Base-by-base conservation (phyloP, 140 eudicot genomes). In the Stevia rebaudiana region DNA sequence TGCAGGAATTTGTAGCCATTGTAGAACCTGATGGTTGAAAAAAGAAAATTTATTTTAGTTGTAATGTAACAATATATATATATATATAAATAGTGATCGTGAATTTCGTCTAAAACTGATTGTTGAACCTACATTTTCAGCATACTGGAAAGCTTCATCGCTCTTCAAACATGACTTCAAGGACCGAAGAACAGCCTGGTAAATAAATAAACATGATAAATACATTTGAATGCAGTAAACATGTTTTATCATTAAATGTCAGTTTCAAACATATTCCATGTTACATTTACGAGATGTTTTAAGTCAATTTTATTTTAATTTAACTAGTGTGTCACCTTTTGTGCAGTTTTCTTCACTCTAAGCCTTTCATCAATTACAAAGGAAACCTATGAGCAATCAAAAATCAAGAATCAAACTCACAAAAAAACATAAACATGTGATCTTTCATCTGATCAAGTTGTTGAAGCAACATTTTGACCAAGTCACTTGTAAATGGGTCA, bases 301-400 rank as follows among this genome's bases (percentile, higher is more conserved):
- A 66, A 13, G 69, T 24, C 71, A 22, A 15, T 46, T 70, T 24
- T 28, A 58, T 3, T 7, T 7, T 19, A 39, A 70, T 59, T 60
- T 41, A 72, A 63, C 24, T 71, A 4, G 7, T 17, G 35, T 63
- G 62, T 74, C 67, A 90, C 98, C 96, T 91, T 91, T 73, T 83
- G 88, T 49, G 84, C 83, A 58, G 75, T 67, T 78, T 83, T 87
- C 79, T 86, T 84, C 42, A 50, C 79, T 61, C 92, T 78, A 71
- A 91, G 72, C 56, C 98, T 94, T 67, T 91, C 98, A 79, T 91
- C 98, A 58, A 91, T 85, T 47, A 75, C 96, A 83, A 92, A 92
- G 21, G 74, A 35, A 72, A 89, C 91, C 97, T 89, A 70, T 72
- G 49, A 21, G 47, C 37, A 16, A 33, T 37, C 53, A 61, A 19